Base-by-base conservation (phyloP, 192 early-diverging fungal genomes). In the Endogone sp. region DNA sequence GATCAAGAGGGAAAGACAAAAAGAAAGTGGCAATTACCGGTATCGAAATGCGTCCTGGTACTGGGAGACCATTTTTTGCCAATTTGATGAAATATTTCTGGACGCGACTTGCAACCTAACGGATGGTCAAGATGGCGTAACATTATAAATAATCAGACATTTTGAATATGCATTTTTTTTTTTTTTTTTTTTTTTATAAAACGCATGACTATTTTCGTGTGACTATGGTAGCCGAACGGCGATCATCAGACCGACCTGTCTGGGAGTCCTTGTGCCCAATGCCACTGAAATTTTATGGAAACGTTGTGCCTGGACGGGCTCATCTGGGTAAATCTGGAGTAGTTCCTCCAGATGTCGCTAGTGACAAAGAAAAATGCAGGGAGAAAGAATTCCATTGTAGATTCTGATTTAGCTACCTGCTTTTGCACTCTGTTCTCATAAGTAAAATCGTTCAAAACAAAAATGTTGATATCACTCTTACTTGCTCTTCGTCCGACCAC, bases 41-140 rank as follows among this genome's bases (percentile, higher is more conserved):
- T 67, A 86, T 83, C 24, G 84, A 85, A 31, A 81, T 85, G 4
- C 85, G 64, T 26, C 89, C 90, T 25, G 90, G 89, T 23, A 90
- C 86, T 25, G 88, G 88, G 58, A 92, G 67, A 4, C 90, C 90
- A 27, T 81, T 78, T 59, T 90, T 90, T n/a, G 82, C 83, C 55
- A 92, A 69, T 73, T 92, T 92, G 78, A 90, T 89, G 76, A 90
- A 90, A 72, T 92, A 90, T 71, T 92, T 92, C 80, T 92, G 90
- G 25, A 92, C 86, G 49, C 89, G 84, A 69, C 90, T 92, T 10
- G 87, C 87, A 44, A 49, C 37, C 37, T 49, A n/a, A n/a, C n/a
- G n/a, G n/a, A n/a, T n/a, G n/a, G n/a, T n/a, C n/a, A n/a, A n/a
- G n/a, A n/a, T n/a, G n/a, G n/a, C n/a, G n/a, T n/a, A n/a, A n/a